Evolutionary conservation across 192 early-diverging fungal species (phyloP).

Genomic region (Podila clonocystis): DNA sequence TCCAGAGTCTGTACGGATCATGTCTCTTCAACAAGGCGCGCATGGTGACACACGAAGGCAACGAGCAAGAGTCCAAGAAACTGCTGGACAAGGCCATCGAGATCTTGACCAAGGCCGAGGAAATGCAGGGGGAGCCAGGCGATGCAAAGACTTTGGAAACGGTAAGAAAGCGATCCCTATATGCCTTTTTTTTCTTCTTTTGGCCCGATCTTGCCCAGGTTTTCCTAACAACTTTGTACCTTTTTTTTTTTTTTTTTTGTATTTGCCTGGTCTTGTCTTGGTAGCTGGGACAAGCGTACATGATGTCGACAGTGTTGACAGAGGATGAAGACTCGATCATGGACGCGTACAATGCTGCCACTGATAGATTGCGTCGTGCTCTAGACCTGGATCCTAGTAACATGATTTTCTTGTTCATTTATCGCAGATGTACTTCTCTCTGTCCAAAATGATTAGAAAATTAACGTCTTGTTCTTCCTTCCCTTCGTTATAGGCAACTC

Average conservation of each 20-base stretch:
- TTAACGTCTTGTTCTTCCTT: too few species aligned
- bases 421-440: background rate
- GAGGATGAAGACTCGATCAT: conserved; percentile 64
- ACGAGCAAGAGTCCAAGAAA: conserved; percentile 12
- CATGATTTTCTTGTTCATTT: background rate
- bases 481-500: conserved; percentile 30
- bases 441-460: background rate
- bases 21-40: conserved; percentile 39
- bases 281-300: conserved; percentile 54
- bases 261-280: conserved; percentile 1
- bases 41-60: conserved; percentile 12
- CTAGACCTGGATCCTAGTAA: conserved; percentile 56
- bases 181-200: too few species aligned
- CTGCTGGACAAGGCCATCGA: conserved; percentile 38
- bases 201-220: too few species aligned
- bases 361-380: conserved; percentile 54
- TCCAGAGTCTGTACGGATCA: conserved; percentile 34
- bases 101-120: conserved; percentile 30
- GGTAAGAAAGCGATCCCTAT: conserved; percentile 8
- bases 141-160: conserved; percentile 37
- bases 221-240: background rate
- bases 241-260: background rate
- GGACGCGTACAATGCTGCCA: conserved; percentile 59
- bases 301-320: conserved; percentile 49
- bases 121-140: conserved; percentile 23